A percentile compares a stretch with the other conserved stretches of the same genome.
phyloP scores from a whole-genome alignment of 1,139 yeast genomes.

The Yamadazyma blattariae region DNA sequence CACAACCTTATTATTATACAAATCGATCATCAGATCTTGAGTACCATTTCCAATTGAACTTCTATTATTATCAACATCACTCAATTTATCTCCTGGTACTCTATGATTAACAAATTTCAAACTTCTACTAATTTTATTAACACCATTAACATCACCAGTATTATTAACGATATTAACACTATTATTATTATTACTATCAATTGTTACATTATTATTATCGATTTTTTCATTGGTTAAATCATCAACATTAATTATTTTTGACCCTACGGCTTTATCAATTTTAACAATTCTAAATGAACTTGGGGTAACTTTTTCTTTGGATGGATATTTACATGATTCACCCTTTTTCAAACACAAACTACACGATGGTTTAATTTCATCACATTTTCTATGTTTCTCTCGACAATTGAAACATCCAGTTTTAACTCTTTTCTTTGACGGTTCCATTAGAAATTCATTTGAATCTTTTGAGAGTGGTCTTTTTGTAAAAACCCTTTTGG shows the following conservation, averaged over 20 bases:
- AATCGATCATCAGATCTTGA: too few relatives aligned
- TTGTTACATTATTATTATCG: slow-evolving; percentile 7
- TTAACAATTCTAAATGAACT: slow-evolving; percentile 13
- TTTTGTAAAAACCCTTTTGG: too few relatives aligned
- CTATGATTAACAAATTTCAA: not conserved
- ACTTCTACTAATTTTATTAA: not conserved
- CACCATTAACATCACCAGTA: not conserved
- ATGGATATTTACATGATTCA: slow-evolving; percentile 31
- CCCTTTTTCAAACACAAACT: slow-evolving; percentile 30
- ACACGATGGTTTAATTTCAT: slow-evolving; percentile 39
- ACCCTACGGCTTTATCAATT: too few relatives aligned
- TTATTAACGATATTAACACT: slow-evolving; percentile 8
- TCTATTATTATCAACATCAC: not conserved
- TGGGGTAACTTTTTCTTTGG: slow-evolving; percentile 8
- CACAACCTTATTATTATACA: too few relatives aligned
- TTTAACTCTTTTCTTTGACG: slow-evolving; percentile 33
- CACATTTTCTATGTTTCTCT: slow-evolving; percentile 43
- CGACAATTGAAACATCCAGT: slow-evolving; percentile 47
- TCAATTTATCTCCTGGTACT: not conserved
- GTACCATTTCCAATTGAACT: not conserved
- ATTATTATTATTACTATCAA: slow-evolving; percentile 16
- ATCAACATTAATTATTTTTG: too few relatives aligned
- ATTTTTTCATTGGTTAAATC: slow-evolving; percentile 6
- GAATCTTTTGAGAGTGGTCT: too few relatives aligned
- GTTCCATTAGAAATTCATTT: too few relatives aligned